Conservation (phyloP, 306 rosid genomes). For the Datisca glomerata region DNA sequence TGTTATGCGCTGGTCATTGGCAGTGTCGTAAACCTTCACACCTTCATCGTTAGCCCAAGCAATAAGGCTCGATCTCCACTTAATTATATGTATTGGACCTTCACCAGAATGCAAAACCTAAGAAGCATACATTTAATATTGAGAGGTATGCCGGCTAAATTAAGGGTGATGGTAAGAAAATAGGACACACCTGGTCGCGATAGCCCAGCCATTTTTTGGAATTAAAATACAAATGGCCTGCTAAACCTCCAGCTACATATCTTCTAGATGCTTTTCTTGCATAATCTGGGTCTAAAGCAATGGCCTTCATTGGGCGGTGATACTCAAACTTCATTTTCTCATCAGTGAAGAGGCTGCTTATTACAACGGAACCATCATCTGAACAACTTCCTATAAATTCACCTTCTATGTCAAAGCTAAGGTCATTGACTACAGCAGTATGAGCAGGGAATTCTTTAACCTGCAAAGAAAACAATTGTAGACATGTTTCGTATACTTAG, state of each 20-base stretch:
- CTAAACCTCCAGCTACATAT: slow-evolving; percentile 93
- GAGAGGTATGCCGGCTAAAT: too few species aligned
- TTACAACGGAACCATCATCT: slow-evolving; percentile 77
- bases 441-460: slow-evolving; percentile 81
- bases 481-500: slow-evolving; percentile 16
- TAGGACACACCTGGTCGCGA: slow-evolving; percentile 71
- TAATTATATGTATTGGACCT: slow-evolving; percentile 94
- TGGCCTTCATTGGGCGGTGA: slow-evolving; percentile 91
- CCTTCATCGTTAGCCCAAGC: slow-evolving; percentile 99
- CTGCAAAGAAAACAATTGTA: slow-evolving; percentile 30
- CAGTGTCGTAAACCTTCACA: slow-evolving; percentile 87
- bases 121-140: slow-evolving; percentile 1
- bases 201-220: slow-evolving; percentile 89
- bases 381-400: slow-evolving; percentile 94
- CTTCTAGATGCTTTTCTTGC: slow-evolving; percentile 63
- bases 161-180: background rate
- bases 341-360: slow-evolving; percentile 76
- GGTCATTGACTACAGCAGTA: slow-evolving; percentile 79
- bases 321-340: slow-evolving; percentile 85
- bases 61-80: slow-evolving; percentile 91
- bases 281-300: slow-evolving; percentile 87
- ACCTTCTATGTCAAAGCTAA: slow-evolving; percentile 83
- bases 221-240: slow-evolving; percentile 81
- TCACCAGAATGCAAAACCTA: slow-evolving; percentile 98
- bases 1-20: slow-evolving; percentile 82